Conservation (phyloP, 2,329 filamentous ascomycete genomes). For the Colletotrichum cuscutae region DNA sequence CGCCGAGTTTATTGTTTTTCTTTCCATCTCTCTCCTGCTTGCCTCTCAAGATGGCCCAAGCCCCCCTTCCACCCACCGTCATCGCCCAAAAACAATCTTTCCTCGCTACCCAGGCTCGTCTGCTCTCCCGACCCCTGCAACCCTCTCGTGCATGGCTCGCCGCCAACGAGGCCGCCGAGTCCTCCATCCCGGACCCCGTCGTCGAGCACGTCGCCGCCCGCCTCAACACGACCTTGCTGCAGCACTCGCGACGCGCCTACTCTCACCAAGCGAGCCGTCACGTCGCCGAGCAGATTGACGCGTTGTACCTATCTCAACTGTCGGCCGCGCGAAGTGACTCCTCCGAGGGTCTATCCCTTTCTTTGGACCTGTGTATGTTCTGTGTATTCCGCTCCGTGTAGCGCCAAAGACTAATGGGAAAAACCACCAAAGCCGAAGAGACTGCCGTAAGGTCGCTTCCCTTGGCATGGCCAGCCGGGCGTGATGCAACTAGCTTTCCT, state of each 20-base stretch:
- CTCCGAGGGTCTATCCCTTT: conserved; percentile 52
- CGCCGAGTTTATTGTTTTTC: neutral
- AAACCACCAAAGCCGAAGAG: conserved; percentile 48
- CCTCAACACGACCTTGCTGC: conserved; percentile 70
- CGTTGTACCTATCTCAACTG: conserved; percentile 64
- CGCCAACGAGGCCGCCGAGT: conserved; percentile 54
- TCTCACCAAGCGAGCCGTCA: conserved; percentile 75
- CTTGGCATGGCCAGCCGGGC: conserved; percentile 54
- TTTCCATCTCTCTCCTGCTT: neutral
- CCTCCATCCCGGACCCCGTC: conserved; percentile 56
- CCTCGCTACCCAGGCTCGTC: conserved; percentile 69
- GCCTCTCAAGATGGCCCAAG: conserved; percentile 15
- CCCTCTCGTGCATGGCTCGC: conserved; percentile 65
- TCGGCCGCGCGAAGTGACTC: conserved; percentile 43
- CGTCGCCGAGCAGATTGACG: conserved; percentile 78
- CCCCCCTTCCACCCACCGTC: conserved; percentile 61
- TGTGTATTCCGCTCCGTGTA: neutral
- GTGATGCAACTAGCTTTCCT: conserved; percentile 49
- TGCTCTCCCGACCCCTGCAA: conserved; percentile 68
- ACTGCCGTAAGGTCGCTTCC: conserved; percentile 59
- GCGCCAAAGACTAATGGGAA: neutral
- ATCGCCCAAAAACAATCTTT: conserved; percentile 73
- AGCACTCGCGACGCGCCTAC: conserved; percentile 74
- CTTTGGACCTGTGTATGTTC: conserved; percentile 57
- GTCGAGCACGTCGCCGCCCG: conserved; percentile 67